Evolutionary conservation across 345 rosid species (phyloP).

Genomic region (Eucalyptus erythrocorys): DNA sequence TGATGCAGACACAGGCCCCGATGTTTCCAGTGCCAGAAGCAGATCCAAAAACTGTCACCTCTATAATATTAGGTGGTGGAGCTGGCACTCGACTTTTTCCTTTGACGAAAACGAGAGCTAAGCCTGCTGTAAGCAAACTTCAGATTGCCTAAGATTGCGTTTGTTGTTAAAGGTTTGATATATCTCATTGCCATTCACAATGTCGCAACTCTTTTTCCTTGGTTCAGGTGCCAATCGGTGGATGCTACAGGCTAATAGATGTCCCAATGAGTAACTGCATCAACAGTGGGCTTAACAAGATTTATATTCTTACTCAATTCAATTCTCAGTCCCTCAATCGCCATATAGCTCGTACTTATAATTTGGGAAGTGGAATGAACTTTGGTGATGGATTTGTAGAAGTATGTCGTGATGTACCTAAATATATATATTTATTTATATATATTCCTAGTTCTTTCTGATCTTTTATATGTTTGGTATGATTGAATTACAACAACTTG

Average conservation of each 20-base stretch:
- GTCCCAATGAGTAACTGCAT: slow-evolving; percentile 90
- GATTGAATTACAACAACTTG: background rate
- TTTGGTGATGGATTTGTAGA: slow-evolving; percentile 76
- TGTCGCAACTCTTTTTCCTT: background rate
- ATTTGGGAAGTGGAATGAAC: slow-evolving; percentile 50
- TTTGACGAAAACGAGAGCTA: slow-evolving; percentile 57
- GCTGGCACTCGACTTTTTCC: slow-evolving; percentile 82
- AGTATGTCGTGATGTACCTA: slow-evolving; percentile 21
- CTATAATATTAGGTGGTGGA: slow-evolving; percentile 86
- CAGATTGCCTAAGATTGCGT: background rate
- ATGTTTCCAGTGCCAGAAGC: slow-evolving; percentile 27
- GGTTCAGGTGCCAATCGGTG: slow-evolving; percentile 72
- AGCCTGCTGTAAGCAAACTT: slow-evolving; percentile 61
- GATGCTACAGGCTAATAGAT: slow-evolving; percentile 76
- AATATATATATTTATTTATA: background rate
- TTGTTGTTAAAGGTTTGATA: background rate
- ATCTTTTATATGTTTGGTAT: background rate
- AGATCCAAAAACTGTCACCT: slow-evolving; percentile 64
- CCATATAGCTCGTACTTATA: slow-evolving; percentile 65
- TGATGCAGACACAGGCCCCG: slow-evolving; percentile 25
- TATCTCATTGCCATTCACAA: background rate
- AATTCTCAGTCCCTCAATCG: slow-evolving; percentile 83
- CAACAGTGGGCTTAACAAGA: slow-evolving; percentile 81
- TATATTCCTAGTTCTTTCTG: background rate
- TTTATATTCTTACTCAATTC: slow-evolving; percentile 79